phyloP scores from a whole-genome alignment of 306 rosid genomes.

The Carpinus viminea region DNA sequence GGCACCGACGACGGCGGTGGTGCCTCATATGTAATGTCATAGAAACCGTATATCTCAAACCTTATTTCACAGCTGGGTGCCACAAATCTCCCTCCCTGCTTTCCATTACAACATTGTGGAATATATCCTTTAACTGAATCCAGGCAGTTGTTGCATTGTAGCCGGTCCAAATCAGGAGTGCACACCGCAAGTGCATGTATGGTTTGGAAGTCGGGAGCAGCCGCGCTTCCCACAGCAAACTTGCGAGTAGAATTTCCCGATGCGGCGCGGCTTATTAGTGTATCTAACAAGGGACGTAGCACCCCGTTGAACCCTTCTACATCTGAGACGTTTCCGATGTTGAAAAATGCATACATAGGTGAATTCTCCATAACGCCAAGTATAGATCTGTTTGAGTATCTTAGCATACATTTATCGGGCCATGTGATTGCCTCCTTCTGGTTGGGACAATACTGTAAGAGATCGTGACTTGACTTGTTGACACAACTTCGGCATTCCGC shows the following conservation, averaged over 20 bases:
- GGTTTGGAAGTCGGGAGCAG: too few species aligned
- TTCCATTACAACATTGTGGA: background rate
- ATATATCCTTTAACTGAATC: too few species aligned
- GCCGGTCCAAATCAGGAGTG: too few species aligned
- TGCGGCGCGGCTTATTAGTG: too few species aligned
- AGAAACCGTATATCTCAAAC: background rate
- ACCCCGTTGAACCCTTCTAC: background rate
- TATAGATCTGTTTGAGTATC: slow-evolving; percentile 19
- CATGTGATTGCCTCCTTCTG: slow-evolving; percentile 25
- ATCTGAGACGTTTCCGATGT: background rate
- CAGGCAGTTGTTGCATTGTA: too few species aligned
- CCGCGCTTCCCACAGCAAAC: too few species aligned
- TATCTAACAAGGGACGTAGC: background rate
- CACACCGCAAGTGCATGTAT: too few species aligned
- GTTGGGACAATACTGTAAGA: slow-evolving; percentile 10
- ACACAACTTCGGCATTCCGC: slow-evolving; percentile 9
- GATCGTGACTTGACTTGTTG: background rate
- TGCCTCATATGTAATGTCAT: background rate
- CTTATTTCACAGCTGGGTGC: background rate
- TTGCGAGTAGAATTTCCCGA: too few species aligned
- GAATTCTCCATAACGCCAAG: background rate
- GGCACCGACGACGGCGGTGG: background rate
- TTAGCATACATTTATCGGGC: slow-evolving; percentile 19
- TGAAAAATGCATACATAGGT: background rate
- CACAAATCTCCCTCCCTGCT: background rate